Evolutionary conservation across 2,329 filamentous ascomycete genomes (phyloP).

Genomic region (Trichoderma brevicompactum): DNA sequence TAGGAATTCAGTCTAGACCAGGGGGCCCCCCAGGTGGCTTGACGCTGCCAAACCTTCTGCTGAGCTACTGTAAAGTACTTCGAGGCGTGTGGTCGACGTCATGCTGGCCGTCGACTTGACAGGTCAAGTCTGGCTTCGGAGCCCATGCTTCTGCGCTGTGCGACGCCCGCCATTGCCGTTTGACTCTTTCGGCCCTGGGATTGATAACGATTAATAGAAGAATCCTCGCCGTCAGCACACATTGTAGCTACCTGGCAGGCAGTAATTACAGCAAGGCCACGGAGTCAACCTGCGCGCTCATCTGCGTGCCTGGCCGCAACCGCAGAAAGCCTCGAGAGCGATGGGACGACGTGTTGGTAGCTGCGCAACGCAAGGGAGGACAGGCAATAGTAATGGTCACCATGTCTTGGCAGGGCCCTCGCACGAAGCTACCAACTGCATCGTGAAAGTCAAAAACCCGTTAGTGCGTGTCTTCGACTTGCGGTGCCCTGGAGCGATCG

Average conservation of each 20-base stretch:
- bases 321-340: conserved; percentile 10
- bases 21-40: conserved; percentile 14
- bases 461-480: conserved; percentile 11
- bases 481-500: conserved; percentile 26
- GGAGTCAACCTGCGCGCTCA: conserved; percentile 3
- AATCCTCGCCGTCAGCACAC: conserved; percentile 20
- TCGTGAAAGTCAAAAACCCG: conserved; percentile 17
- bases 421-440: conserved; percentile 2
- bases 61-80: conserved; percentile 5
- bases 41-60: conserved; percentile 23
- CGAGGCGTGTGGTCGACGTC: conserved; percentile 18
- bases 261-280: conserved; percentile 8
- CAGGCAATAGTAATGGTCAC: background rate
- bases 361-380: background rate
- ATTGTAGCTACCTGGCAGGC: conserved; percentile 13
- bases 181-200: conserved; percentile 4
- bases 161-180: conserved; percentile 13
- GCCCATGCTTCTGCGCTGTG: background rate
- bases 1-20: conserved; percentile 10
- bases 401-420: conserved; percentile 11
- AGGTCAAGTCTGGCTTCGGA: background rate
- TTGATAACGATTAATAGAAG: background rate
- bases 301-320: background rate
- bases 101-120: conserved; percentile 4
- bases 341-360: conserved; percentile 11